phyloP scores from a whole-genome alignment of 192 early-diverging fungal genomes.

The Coemansia sp. region DNA sequence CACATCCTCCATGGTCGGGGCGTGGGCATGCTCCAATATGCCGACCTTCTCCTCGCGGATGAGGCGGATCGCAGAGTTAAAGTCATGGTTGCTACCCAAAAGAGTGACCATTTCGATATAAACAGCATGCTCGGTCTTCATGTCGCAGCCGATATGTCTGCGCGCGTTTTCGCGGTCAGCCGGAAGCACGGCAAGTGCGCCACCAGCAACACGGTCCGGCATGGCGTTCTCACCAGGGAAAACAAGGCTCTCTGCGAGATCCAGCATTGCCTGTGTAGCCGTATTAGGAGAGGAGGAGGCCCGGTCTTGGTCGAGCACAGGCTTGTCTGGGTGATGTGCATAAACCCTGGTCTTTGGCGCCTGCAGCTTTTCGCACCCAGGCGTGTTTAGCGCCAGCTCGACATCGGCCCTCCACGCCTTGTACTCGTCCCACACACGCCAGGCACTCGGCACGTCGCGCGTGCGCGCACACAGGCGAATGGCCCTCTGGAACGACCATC shows the following conservation, averaged over 20 bases:
- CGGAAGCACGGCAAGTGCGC: conserved; percentile 33
- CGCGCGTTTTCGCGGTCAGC: conserved; percentile 49
- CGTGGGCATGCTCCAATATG: conserved; percentile 40
- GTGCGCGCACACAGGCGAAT: conserved; percentile 65
- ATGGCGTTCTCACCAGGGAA: conserved; percentile 34
- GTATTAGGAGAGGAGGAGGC: conserved; percentile 17
- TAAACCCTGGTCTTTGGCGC: conserved; percentile 30
- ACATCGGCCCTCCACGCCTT: conserved; percentile 59
- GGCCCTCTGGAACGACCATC: conserved; percentile 64
- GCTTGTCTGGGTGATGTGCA: not conserved
- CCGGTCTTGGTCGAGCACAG: not conserved
- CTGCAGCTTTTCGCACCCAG: conserved; percentile 34
- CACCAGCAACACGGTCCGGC: conserved; percentile 28
- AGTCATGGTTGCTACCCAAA: conserved; percentile 61
- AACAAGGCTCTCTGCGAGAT: conserved; percentile 27
- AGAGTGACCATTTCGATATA: conserved; percentile 69
- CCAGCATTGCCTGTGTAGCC: conserved; percentile 35
- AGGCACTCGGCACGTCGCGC: conserved; percentile 63
- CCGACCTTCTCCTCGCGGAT: conserved; percentile 52
- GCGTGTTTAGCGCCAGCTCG: conserved; percentile 38
- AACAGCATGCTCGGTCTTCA: conserved; percentile 58
- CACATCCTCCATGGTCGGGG: conserved; percentile 55
- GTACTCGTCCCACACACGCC: conserved; percentile 70
- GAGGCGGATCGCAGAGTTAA: conserved; percentile 55
- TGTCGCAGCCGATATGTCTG: conserved; percentile 54